Evolutionary conservation across 2,329 filamentous ascomycete genomes (phyloP), one percentile per base, ranked within the genome.

Genomic region (Sporothrix schenckii): DNA sequence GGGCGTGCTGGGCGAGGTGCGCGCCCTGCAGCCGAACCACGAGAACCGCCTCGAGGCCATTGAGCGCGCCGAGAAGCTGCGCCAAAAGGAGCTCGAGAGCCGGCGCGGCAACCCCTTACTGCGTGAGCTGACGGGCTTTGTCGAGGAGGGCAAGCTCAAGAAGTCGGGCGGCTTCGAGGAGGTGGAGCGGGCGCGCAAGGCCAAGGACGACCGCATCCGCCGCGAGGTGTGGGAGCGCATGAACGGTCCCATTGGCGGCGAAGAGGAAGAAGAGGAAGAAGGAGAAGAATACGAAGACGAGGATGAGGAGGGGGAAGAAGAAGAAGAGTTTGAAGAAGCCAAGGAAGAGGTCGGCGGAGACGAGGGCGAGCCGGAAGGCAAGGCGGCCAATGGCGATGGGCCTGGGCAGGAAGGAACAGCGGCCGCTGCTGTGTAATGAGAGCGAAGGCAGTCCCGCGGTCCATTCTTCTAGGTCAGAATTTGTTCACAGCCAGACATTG

Each of bases 91-190:
- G 78, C 86, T 99, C 0, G 91, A 92, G 78, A 90, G 84, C 73
- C 87, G 95, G 2, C 85, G 84, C 34, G 92, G 90, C 49, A 92
- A 92, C 75, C 84, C 86, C 41, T 90, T 99, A 77, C 92, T 92
- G 79, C 92, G 92, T 75, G 95, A 99, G 79, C 86, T 99, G 10
- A 87, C 88, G 19, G 86, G 81, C 44, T 99, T 98, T 77, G 94
- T 98, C 1, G 87, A 92, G 74, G 92, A 97, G 76, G 93, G 93
- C 71, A 95, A 92, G 80, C 83, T 99, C 74, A 98, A 97, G 86
- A 98, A 98, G 85, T 94, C 91, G 16, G 95, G 95, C 53, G 95
- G 95, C 0, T 90, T 97, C 66, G 95, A 98, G 79, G 95, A 99
- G 81, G 91, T 94, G 0, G 95, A 99, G 81, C 87, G 95, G 68